A percentile compares a stretch with the other conserved stretches of the same genome.
phyloP scores from a whole-genome alignment of 176 grass and related monocot species.

The Triticum monococcum region DNA sequence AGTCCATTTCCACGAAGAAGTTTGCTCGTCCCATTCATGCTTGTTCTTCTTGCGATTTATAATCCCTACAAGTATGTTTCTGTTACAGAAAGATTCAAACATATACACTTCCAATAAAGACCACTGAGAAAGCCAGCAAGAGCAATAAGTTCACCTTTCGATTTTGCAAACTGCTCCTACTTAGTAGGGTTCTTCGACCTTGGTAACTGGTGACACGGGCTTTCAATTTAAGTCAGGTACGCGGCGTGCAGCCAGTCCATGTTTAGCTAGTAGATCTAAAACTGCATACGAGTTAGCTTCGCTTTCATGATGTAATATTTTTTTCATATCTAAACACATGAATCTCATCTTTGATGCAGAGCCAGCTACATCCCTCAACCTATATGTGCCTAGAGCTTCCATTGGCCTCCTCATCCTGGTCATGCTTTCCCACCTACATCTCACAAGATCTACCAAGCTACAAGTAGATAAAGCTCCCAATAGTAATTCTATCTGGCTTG shows the following conservation, averaged over 20 bases:
- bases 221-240: too few species aligned
- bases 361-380: slow-evolving; percentile 60
- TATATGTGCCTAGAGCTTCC: slow-evolving; percentile 58
- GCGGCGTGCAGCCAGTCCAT: too few species aligned
- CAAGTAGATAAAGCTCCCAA: slow-evolving; percentile 67
- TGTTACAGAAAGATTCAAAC: neutral
- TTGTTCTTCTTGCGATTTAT: slow-evolving; percentile 76
- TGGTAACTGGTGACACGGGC: slow-evolving; percentile 45
- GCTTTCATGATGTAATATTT: slow-evolving; percentile 66
- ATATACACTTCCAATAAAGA: neutral
- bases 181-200: slow-evolving; percentile 83
- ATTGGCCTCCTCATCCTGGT: slow-evolving; percentile 64
- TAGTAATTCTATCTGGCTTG: slow-evolving; percentile 73
- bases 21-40: slow-evolving; percentile 82
- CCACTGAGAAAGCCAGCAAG: neutral
- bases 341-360: slow-evolving; percentile 63
- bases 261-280: slow-evolving; percentile 30
- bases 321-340: slow-evolving; percentile 48
- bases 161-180: slow-evolving; percentile 80
- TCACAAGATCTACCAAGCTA: slow-evolving; percentile 27
- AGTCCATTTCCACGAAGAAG: slow-evolving; percentile 66
- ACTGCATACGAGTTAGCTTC: slow-evolving; percentile 43
- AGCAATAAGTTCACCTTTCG: slow-evolving; percentile 49
- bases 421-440: slow-evolving; percentile 71
- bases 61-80: slow-evolving; percentile 31